Evolutionary conservation across 2,329 filamentous ascomycete genomes (phyloP), one percentile per base, ranked within the genome.

Genomic region (Colletotrichum graminicola): DNA sequence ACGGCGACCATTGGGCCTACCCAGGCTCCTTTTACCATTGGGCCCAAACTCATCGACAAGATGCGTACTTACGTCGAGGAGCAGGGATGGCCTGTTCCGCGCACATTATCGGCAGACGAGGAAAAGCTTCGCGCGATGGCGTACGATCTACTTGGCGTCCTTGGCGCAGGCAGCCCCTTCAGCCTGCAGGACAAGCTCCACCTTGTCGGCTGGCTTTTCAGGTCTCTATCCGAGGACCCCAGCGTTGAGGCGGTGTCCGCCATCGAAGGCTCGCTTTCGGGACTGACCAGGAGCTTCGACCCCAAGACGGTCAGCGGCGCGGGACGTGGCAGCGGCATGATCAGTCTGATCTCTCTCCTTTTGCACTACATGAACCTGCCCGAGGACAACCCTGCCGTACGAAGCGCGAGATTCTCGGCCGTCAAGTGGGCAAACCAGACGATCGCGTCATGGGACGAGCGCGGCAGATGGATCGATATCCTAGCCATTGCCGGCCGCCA

Each of bases 381-480:
- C 0, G 85, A 88, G 21, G 82, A 83, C 7, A 76, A 79, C 2
- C 83, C 84, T n/a, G 84, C 88, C 21, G 84, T 91, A n/a, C 88
- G 92, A 75, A 95, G 92, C 76, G 92, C 93, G 43, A 90, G 93
- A 10, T 96, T 95, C 81, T 92, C 94, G 26, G 92, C 92, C 32
- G 91, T 96, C 10, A 93, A 96, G 69, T 98, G 95, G 86, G 94
- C 94, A 14, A 98, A 98, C 78, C 89, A 93, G 62, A 97, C 94
- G 76, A 84, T 99, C 6, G 89, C 92, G 0, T 98, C 94, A 76
- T 87, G 87, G 26, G 94, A 97, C 76, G 86, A 94, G 12, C 85
- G 92, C 47, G 96, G 90, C 34, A 89, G 96, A 60, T 98, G 94
- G 93, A 93, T 98, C 57, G 90, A 98, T 79, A 88, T 98, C 21